These are phyloP conservation scores for Podila horticola DNA, from an alignment of 192 early-diverging fungal genomes.

Conservation along the genomic window DNA sequence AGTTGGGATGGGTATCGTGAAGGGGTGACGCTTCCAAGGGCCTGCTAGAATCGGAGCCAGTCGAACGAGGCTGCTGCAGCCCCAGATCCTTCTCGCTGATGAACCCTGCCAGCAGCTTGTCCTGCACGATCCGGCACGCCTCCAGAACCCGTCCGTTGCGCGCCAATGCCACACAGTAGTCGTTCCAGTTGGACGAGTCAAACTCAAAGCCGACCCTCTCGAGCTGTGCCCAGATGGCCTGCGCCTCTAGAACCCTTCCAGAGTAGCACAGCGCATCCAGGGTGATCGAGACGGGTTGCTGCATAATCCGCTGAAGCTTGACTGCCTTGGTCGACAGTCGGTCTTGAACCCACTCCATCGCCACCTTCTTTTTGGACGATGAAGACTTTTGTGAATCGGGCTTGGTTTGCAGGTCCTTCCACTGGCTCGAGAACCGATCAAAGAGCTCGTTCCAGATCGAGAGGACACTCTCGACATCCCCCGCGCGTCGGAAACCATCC, in stretches of 20 bases:
- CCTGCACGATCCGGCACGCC: constrained; percentile 49
- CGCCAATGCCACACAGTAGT: constrained; percentile 53
- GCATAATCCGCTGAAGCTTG: constrained; percentile 20
- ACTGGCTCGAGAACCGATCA: constrained; percentile 7
- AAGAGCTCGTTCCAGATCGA: constrained; percentile 56
- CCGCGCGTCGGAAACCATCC: constrained; percentile 53
- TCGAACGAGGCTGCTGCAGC: background rate
- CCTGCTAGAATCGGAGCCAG: background rate
- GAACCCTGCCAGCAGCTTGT: constrained; percentile 40
- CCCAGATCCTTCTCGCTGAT: background rate
- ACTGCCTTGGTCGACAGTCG: constrained; percentile 19
- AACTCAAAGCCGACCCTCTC: constrained; percentile 50
- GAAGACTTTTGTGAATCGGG: constrained; percentile 3
- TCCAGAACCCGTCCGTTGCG: constrained; percentile 37
- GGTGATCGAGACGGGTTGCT: constrained; percentile 56
- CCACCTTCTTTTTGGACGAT: background rate
- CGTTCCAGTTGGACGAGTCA: constrained; percentile 65
- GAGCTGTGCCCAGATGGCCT: constrained; percentile 53
- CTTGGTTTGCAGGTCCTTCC: background rate
- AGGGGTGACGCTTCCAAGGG: background rate
- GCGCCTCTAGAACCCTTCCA: constrained; percentile 34
- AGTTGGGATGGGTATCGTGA: background rate
- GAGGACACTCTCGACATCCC: constrained; percentile 56
- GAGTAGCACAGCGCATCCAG: constrained; percentile 54
- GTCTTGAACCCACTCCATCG: constrained; percentile 12